Evolutionary conservation across 192 early-diverging fungal species (phyloP).

Genomic region (Geosiphon pyriformis): DNA sequence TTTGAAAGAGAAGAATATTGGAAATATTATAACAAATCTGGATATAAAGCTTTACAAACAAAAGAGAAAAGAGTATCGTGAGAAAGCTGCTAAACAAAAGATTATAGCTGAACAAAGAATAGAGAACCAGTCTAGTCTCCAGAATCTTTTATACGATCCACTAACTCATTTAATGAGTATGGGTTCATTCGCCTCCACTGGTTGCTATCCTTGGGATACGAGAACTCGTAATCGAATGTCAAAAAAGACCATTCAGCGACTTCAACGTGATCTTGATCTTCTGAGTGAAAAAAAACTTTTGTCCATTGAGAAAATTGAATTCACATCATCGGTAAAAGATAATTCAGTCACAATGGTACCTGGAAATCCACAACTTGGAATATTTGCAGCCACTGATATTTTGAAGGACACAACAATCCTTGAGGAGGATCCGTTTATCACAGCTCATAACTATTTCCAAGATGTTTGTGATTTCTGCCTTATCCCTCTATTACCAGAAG

Average conservation of each 20-base stretch:
- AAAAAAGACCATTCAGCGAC: not conserved
- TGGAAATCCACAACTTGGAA: too few species aligned
- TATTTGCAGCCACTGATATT: not conserved
- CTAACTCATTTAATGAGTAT: too few species aligned
- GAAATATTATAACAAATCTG: too few species aligned
- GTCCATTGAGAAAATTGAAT: not conserved
- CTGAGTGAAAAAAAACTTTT: not conserved
- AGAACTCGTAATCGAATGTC: not conserved
- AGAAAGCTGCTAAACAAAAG: too few species aligned
- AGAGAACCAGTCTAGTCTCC: too few species aligned
- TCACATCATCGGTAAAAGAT: not conserved
- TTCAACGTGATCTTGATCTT: not conserved
- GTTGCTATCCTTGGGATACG: not conserved
- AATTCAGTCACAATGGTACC: too few species aligned
- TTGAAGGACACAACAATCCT: not conserved
- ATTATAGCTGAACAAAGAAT: too few species aligned
- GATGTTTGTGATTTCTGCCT: not conserved
- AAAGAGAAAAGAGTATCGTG: too few species aligned
- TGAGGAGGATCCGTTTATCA: not conserved
- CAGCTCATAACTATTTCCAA: not conserved
- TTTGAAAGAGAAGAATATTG: too few species aligned
- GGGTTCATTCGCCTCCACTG: too few species aligned
- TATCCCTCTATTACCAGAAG: not conserved
- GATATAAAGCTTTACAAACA: too few species aligned
- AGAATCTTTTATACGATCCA: too few species aligned